Base-by-base conservation (phyloP, 2,329 filamentous ascomycete genomes). In the Penicillium fuscoglaucum region DNA sequence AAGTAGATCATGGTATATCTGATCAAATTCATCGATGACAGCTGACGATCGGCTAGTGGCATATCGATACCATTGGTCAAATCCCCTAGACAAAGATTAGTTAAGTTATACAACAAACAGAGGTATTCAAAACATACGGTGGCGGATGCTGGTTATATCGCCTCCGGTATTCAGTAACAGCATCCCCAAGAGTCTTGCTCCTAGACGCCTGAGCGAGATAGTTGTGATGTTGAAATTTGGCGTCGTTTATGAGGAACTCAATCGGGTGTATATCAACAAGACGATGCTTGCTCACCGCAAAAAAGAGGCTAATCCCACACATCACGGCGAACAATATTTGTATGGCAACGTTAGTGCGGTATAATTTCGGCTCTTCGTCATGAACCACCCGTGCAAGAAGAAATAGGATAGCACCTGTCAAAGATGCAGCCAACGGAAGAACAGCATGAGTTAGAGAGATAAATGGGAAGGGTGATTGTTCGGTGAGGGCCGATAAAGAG, bases 1-100 rank as follows among this genome's bases (percentile, higher is more conserved):
- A 8, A 81, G 71, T 9, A 87, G 68, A 62, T 87, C 83, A 24
- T 80, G 68, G 60, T 85, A 72, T 17, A 87, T 85, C 61, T 82
- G 83, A 70, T 87, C 83, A 60, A 81, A 87, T 61, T 86, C 82
- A 60, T 87, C 84, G 49, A 87, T 82, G 9, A 87, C 71, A 5
- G 80, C 68, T 1, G 83, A 82, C 15, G 78, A 80, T 40, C 79
- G 79, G 7, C 71, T 77, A 6, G 74, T 79, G 1, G 85, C 84
- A 68, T 81, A 87, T 39, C 79, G 69, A 64, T 83, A 86, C 85
- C 84, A 87, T 57, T 79, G 74, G 61, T 86, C 82, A 62, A 87
- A 87, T 13, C 80, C 80, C 10, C 74, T 76, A 47, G n/a, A 40
- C 26, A 15, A 52, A 24, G 0, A 15, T 67, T 57, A 66, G 60